phyloP scores from a whole-genome alignment of 345 rosid genomes.

The Hypericum perforatum region DNA sequence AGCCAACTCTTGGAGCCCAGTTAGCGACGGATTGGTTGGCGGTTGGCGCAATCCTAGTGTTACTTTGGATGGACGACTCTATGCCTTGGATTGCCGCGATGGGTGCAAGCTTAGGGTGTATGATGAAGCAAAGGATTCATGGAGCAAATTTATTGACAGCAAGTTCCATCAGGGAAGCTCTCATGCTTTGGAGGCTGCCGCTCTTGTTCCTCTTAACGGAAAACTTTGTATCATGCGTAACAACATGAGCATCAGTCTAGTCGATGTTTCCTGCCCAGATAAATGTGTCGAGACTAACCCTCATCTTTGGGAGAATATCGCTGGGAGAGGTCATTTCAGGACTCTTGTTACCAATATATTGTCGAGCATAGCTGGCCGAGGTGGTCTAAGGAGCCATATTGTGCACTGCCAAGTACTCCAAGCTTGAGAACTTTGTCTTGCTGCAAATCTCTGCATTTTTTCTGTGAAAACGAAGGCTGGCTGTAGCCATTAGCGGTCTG shows the following conservation, averaged over 20 bases:
- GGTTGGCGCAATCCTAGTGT: constrained; percentile 93
- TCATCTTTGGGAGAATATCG: constrained; percentile 78
- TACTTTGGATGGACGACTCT: constrained; percentile 61
- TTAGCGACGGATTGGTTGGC: constrained; percentile 74
- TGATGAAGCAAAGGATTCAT: constrained; percentile 60
- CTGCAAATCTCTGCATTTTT: constrained; percentile 11
- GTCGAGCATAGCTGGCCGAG: constrained; percentile 96
- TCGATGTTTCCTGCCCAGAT: constrained; percentile 71
- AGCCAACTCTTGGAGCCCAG: constrained; percentile 56
- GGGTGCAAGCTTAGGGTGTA: constrained; percentile 84
- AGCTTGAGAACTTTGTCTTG: constrained; percentile 41
- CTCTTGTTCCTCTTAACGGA: constrained; percentile 69
- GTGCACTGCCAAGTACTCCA: constrained; percentile 95
- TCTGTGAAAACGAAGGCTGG: background rate
- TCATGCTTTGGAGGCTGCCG: constrained; percentile 80
- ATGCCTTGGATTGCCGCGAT: constrained; percentile 80
- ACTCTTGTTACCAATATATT: constrained; percentile 64
- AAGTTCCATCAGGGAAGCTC: constrained; percentile 84
- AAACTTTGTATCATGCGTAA: constrained; percentile 88
- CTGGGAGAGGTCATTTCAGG: constrained; percentile 68
- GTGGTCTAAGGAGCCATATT: constrained; percentile 70
- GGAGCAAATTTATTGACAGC: constrained; percentile 85
- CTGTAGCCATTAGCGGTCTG: background rate
- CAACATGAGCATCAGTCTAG: constrained; percentile 92
- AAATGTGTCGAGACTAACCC: constrained; percentile 54